Evolutionary conservation across 2,329 filamentous ascomycete genomes (phyloP), one percentile per base, ranked within the genome.

Genomic region (Exserohilum rostratum): DNA sequence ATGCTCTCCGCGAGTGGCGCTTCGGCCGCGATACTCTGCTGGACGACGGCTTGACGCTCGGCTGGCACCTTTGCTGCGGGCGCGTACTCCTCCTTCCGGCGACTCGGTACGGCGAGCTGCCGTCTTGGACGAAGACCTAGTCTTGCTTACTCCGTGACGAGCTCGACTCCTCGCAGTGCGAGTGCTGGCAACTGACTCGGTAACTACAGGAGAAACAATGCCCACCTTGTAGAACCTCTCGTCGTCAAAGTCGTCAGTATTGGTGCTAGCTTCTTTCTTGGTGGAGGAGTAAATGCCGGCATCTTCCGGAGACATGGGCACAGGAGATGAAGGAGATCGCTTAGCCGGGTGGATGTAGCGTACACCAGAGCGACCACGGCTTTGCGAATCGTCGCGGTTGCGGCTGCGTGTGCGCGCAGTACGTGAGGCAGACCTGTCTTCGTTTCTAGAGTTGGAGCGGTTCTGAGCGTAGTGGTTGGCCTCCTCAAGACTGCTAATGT

Each of bases 221-320:
- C 62, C 65, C 17, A 79, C 58, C 69, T 78, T 77, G 63, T 82
- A 81, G 58, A 79, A 80, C 30, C 73, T 67, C 60, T 81, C 79
- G 25, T 81, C 79, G 18, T 82, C 77, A 29, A 78, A 78, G 18
- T 73, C 77, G 10, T 82, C 82, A 6, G 77, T 72, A 55, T 76
- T 79, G 5, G 72, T 69, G 12, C 58, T 61, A n/a, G 66, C 65
- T 45, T 73, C 75, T 43, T 77, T 76, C 56, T 79, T 80, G 39
- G 71, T 69, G 25, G 45, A 76, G 68, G 55, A 90, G 72, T 71
- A 71, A 11, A 79, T 68, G 3, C 76, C 77, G 15, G 79, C 76
- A 66, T 97, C 92, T 65, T 96, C 91, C 0, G 92, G 92, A 3
- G 93, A 96, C 93, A 97, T 97, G 3, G 93, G 91, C 2, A 96